Evolutionary conservation across 371 early-diverging fungal genomes (phyloP).

Genomic region (Saksenaea vasiformis): DNA sequence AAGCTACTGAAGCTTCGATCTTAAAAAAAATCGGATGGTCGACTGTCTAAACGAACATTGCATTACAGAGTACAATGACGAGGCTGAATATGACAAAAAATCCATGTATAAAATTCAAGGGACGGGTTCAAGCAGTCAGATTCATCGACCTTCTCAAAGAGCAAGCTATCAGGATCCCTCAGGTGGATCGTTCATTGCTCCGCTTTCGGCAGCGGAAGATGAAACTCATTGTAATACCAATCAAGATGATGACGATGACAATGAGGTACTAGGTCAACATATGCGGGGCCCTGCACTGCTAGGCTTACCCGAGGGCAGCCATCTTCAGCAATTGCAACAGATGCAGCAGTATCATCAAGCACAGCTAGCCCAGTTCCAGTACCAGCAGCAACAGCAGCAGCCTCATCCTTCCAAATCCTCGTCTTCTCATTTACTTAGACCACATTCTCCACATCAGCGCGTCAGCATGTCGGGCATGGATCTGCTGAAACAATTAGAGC

Average conservation of each 20-base stretch:
- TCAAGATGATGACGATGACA: conserved; percentile 18
- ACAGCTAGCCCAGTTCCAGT: conserved; percentile 33
- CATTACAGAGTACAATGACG: background rate
- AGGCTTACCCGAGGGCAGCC: conserved; percentile 21
- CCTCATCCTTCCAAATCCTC: conserved; percentile 11
- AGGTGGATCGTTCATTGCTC: background rate
- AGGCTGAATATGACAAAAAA: background rate
- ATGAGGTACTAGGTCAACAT: conserved; percentile 9
- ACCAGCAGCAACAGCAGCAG: conserved; percentile 24
- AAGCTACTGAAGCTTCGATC: background rate
- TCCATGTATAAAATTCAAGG: conserved; percentile 9
- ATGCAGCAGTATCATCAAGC: conserved; percentile 30
- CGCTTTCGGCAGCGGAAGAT: background rate
- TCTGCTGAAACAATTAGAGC: conserved; percentile 43
- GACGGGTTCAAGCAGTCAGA: conserved; percentile 4
- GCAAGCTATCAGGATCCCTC: background rate
- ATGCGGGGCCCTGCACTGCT: conserved; percentile 7
- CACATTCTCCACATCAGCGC: conserved; percentile 19
- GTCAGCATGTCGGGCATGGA: conserved; percentile 52
- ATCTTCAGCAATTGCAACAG: conserved; percentile 30
- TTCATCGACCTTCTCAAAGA: background rate
- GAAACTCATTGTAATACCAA: background rate
- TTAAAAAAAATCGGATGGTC: background rate
- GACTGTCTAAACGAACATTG: background rate
- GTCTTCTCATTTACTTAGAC: background rate